Base-by-base conservation (phyloP, 2,329 filamentous ascomycete genomes). In the Westerdykella aurantiaca region DNA sequence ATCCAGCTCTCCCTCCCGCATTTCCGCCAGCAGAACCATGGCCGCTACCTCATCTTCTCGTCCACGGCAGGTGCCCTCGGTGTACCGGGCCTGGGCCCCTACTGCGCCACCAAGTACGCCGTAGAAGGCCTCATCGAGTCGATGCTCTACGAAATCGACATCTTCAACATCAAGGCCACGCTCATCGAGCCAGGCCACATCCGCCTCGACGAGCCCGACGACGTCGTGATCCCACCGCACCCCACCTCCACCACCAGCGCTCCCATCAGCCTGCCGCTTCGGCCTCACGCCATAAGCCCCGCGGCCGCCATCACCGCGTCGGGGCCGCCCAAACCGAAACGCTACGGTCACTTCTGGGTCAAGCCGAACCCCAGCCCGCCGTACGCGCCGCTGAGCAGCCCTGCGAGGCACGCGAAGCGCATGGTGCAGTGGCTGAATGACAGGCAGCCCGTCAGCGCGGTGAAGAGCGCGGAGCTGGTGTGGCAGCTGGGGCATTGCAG, bases 91-190 rank as follows among this genome's bases (percentile, higher is more conserved):
- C 70, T 97, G 5, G 91, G 91, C 0, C 91, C 91, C 0, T 97
- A 95, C 63, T 97, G 91, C 67, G 93, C 93, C 1, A 95, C 89
- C 13, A 98, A 97, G 66, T 97, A 96, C 68, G 93, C 93, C 0
- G 88, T 95, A 4, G 93, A 98, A 64, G 93, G 91, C 0, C 73
- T 98, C 42, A 89, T 97, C 55, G 93, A 98, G 68, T 90, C 88
- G 13, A 91, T 98, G 86, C 77, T 96, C 13, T 97, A 97, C 68
- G 93, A 98, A 65, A 84, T 95, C 31, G 90, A 96, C 51, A 73
- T 76, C 0, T 96, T 95, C 69, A 91, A 93, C 62, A 86, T 97
- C 67, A 95, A 94, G 68, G 88, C 88, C 0, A 96, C 91, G 2
- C 77, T 98, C 5, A 90, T 97, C 0, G 88, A 96, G 60, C 90